phyloP scores from a whole-genome alignment of 2,329 filamentous ascomycete species.

The Penicillium sp. region DNA sequence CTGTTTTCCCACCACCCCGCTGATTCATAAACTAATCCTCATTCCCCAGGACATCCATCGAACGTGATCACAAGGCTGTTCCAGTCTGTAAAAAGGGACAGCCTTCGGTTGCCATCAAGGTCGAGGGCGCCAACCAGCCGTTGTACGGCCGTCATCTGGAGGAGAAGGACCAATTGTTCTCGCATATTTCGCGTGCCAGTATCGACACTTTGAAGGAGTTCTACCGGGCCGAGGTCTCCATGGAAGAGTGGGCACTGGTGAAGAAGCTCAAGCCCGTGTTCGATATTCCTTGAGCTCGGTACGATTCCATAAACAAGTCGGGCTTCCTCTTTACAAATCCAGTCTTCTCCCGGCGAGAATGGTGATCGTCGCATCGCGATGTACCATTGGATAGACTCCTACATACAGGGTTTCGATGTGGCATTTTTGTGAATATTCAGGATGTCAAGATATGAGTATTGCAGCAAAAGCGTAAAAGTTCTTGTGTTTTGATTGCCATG shows the following conservation, averaged over 20 bases:
- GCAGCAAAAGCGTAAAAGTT: conserved; percentile 14
- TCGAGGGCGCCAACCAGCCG: conserved; percentile 88
- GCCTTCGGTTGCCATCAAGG: conserved; percentile 96
- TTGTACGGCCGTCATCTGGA: conserved; percentile 92
- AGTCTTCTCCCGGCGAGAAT: neutral
- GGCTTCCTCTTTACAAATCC: conserved; percentile 1
- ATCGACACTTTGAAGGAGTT: conserved; percentile 97
- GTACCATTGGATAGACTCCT: too few species aligned
- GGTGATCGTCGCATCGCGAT: neutral
- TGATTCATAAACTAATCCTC: conserved; percentile 16
- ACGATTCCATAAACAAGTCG: neutral
- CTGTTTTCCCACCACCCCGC: neutral
- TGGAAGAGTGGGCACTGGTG: conserved; percentile 91
- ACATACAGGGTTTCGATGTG: neutral
- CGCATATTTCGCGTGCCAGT: conserved; percentile 73
- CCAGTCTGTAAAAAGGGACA: conserved; percentile 89
- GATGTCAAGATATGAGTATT: conserved; percentile 13
- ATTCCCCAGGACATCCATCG: conserved; percentile 71
- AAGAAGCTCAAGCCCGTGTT: conserved; percentile 93
- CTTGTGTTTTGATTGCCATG: conserved; percentile 18
- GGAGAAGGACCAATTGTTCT: conserved; percentile 83
- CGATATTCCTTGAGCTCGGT: conserved; percentile 63
- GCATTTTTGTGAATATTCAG: conserved; percentile 3
- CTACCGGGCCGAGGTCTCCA: conserved; percentile 78
- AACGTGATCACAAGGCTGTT: conserved; percentile 95